Evolutionary conservation across 345 rosid genomes (phyloP).

Genomic region (Syzygium jambos): DNA sequence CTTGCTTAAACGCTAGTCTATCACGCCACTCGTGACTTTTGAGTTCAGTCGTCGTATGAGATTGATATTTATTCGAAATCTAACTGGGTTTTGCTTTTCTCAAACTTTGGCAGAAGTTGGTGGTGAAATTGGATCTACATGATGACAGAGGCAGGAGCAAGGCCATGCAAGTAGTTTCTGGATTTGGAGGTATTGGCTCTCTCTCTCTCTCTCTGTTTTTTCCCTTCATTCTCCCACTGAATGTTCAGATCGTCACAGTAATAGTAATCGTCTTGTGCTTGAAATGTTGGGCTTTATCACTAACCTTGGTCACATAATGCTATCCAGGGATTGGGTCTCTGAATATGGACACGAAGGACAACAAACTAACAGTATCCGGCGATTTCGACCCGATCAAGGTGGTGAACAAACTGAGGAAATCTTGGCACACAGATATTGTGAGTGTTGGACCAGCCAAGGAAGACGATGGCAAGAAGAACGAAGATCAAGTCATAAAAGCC

Average conservation of each 20-base stretch:
- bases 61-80: neutral
- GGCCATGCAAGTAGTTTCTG: slow-evolving; percentile 5
- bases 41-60: neutral
- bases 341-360: neutral
- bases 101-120: neutral
- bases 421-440: neutral
- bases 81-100: neutral
- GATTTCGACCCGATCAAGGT: neutral
- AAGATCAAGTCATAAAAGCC: neutral
- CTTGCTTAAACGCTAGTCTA: neutral
- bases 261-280: neutral
- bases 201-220: neutral
- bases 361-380: slow-evolving; percentile 1
- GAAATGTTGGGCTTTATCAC: neutral
- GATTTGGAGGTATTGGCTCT: neutral
- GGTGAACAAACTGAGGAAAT: neutral
- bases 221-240: neutral
- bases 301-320: neutral
- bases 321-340: neutral
- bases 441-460: neutral
- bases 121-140: neutral
- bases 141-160: neutral
- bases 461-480: neutral
- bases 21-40: neutral
- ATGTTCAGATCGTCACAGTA: neutral